Percentiles rank a stretch among this genome's conserved stretches.
Evolutionary conservation across 2,329 filamentous ascomycete genomes (phyloP).

Genomic region (Hypoxylon sp.): DNA sequence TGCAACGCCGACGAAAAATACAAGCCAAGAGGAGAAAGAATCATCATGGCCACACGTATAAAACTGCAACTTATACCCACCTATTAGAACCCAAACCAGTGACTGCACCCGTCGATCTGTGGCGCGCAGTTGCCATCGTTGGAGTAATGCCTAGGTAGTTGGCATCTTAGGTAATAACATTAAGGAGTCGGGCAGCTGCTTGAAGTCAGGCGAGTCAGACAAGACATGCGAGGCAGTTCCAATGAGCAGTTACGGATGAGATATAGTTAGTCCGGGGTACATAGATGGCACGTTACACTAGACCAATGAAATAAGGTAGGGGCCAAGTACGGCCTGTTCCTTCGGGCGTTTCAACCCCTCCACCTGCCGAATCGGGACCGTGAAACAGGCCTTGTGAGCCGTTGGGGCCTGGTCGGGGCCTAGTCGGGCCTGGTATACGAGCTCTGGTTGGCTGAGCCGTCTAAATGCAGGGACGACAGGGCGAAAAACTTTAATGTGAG

Average conservation of each 20-base stretch:
- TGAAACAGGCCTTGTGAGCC: slow-evolving; percentile 35
- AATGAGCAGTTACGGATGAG: slow-evolving; percentile 4
- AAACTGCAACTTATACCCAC: background rate
- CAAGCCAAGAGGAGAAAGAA: slow-evolving; percentile 15
- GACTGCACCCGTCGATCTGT: slow-evolving; percentile 12
- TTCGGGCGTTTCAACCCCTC: slow-evolving; percentile 48
- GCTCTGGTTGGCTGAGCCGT: slow-evolving; percentile 42
- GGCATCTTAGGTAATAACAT: background rate
- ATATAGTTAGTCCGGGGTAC: slow-evolving; percentile 40
- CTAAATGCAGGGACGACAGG: slow-evolving; percentile 42
- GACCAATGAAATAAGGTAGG: slow-evolving; percentile 28
- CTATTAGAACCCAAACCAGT: slow-evolving; percentile 5
- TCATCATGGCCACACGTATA: background rate
- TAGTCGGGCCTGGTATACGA: too few relatives aligned
- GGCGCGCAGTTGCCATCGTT: slow-evolving; percentile 3
- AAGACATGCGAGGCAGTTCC: background rate
- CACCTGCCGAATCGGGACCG: slow-evolving; percentile 47
- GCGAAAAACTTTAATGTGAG: slow-evolving; percentile 32
- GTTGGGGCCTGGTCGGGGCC: background rate
- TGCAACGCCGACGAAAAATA: background rate
- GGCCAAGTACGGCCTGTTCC: slow-evolving; percentile 31
- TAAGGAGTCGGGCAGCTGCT: background rate
- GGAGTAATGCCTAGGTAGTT: background rate
- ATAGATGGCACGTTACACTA: slow-evolving; percentile 46
- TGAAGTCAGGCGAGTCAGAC: background rate